These are phyloP conservation scores for Suhomyces anneliseae DNA, from an alignment of 1,139 yeast species.

Conservation along the genomic window DNA sequence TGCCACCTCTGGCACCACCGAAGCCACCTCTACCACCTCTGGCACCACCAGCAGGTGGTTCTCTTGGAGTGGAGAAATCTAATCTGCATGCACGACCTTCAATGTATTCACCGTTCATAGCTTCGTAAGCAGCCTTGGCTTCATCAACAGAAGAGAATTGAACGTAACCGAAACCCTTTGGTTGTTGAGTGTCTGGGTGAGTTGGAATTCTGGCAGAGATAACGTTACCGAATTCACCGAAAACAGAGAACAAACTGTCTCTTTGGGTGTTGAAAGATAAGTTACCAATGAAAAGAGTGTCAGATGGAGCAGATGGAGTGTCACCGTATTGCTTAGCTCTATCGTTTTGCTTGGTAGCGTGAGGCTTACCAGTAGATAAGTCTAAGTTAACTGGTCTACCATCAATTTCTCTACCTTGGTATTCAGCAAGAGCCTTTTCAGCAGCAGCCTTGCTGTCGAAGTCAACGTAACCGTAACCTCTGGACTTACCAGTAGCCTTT, in stretches of 20 bases:
- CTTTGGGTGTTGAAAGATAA: slow-evolving; percentile 85
- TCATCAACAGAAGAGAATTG: slow-evolving; percentile 85
- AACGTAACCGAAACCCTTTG: slow-evolving; percentile 98
- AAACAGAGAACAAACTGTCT: slow-evolving; percentile 70
- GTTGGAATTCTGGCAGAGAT: slow-evolving; percentile 94
- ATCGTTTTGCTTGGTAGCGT: slow-evolving; percentile 50
- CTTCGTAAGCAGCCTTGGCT: slow-evolving; percentile 86
- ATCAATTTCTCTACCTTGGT: slow-evolving; percentile 92
- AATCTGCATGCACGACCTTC: slow-evolving; percentile 94
- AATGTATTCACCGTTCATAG: slow-evolving; percentile 83
- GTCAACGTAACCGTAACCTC: slow-evolving; percentile 98
- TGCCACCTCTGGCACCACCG: slow-evolving; percentile 45
- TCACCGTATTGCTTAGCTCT: slow-evolving; percentile 92
- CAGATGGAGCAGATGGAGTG: slow-evolving; percentile 86
- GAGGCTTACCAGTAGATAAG: slow-evolving; percentile 84
- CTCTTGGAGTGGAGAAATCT: slow-evolving; percentile 92
- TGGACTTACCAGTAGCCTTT: slow-evolving; percentile 87
- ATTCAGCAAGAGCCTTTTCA: slow-evolving; percentile 81
- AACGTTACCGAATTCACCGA: slow-evolving; percentile 77
- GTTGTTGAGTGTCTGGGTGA: slow-evolving; percentile 97
- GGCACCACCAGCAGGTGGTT: slow-evolving; percentile 22
- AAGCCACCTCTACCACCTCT: slow-evolving; percentile 29
- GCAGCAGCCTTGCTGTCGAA: slow-evolving; percentile 76
- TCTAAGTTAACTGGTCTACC: slow-evolving; percentile 96
- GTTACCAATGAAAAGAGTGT: slow-evolving; percentile 94